Base-by-base conservation (phyloP, 441 rosid genomes). In the Erodium trifolium region DNA sequence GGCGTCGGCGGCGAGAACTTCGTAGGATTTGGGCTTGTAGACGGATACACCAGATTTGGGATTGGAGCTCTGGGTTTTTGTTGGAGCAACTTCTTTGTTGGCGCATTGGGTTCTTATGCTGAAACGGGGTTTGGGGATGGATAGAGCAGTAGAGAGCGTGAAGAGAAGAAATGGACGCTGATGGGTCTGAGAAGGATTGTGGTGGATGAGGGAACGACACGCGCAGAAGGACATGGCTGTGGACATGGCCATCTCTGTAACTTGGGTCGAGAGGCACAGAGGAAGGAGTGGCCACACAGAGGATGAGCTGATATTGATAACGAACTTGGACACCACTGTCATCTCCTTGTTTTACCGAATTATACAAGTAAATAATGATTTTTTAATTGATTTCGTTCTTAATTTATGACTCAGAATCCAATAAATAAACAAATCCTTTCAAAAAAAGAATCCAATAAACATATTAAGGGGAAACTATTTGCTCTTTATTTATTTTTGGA, bases 1-100 rank as follows among this genome's bases (percentile, higher is more conserved):
- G 49, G 97, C 96, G 70, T 93, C 98, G 29, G 88, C 31, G 71
- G 76, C 92, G 7, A 93, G 84, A 60, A 85, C 97, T 72, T 87
- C 89, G 80, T 90, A 93, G 2, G 98, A 87, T 70, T 89, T 88
- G 63, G 98, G 98, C 78, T 89, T 93, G 77, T 93, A 93, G 59
- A 87, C 72, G 4, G 97, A 71, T 66, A 93, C 87, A 27, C 98
- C 98, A 47, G 78, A 79, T 80, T 63, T 84, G 41, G 86, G 79
- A 35, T 81, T 82, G 55, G 72, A 67, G 53, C 79, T 70, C 6
- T 84, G 70, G 34, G 80, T 3, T 5, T 2, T 31, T 31, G 88
- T 3, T 6, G 57, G 57, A 55, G 62, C 23, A 55, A 16, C 62
- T 6, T 55, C 62, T 55, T 17, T 55, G 2, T 55, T 55, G 62